These are phyloP conservation scores for Zasmidium cellare DNA, from an alignment of 2,329 filamentous ascomycete genomes.

Conservation along the genomic window DNA sequence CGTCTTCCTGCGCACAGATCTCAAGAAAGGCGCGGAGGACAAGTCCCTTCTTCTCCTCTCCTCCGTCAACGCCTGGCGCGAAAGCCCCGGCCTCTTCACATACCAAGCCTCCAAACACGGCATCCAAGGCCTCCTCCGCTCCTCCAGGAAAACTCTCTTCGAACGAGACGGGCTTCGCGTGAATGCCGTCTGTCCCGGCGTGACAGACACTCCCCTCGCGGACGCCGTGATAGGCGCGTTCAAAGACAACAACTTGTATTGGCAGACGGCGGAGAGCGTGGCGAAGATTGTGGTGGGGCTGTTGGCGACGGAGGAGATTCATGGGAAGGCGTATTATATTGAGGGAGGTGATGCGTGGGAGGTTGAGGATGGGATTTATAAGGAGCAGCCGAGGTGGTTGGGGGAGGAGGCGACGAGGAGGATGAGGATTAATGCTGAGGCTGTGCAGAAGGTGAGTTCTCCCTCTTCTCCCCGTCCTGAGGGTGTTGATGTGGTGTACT, in stretches of 20 bases:
- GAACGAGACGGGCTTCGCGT: conserved; percentile 36
- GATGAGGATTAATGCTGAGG: conserved; percentile 25
- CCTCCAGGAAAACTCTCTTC: conserved; percentile 24
- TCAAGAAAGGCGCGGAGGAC: conserved; percentile 30
- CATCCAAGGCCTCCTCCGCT: conserved; percentile 27
- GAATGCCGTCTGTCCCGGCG: conserved; percentile 45
- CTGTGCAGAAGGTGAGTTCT: conserved; percentile 20
- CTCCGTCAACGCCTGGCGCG: conserved; percentile 51
- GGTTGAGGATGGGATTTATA: conserved; percentile 44
- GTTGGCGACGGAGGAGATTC: conserved; percentile 34
- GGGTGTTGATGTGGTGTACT: no score
- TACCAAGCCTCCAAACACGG: conserved; percentile 38
- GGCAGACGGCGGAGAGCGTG: conserved; percentile 24
- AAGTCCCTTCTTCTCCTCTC: conserved; percentile 47
- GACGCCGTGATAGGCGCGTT: conserved; percentile 18
- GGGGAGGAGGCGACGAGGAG: conserved; percentile 36
- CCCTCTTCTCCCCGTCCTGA: background rate
- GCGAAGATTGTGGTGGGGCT: conserved; percentile 29
- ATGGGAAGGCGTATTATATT: conserved; percentile 46
- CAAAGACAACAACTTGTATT: conserved; percentile 18
- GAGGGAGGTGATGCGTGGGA: conserved; percentile 48
- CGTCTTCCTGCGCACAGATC: conserved; percentile 49
- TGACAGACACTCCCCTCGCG: conserved; percentile 42
- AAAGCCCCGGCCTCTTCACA: conserved; percentile 48
- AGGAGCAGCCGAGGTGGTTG: conserved; percentile 45